Evolutionary conservation across 257 asterid species (phyloP), one percentile per base, ranked within the genome.

Genomic region (Asclepias syriaca): DNA sequence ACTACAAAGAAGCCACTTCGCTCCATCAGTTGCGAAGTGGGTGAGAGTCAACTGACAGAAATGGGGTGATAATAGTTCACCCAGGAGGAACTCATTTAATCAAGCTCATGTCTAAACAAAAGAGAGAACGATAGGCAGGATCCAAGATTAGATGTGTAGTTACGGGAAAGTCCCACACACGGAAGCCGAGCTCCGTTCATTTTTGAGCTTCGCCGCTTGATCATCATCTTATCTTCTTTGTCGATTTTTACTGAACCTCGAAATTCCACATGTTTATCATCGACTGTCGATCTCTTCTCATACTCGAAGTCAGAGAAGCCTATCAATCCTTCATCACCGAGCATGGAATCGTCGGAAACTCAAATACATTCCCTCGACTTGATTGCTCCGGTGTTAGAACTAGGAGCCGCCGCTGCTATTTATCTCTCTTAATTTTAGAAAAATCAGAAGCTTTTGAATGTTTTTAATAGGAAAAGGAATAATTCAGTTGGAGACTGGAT

Each of bases 401-500:
- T 91, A 65, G 86, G 87, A 71, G 87, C 99, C 55, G 96, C 93
- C 5, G 69, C 87, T 48, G 95, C 92, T 22, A 72, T 89, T 24
- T 75, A 84, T 66, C 69, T 88, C 29, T 82, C 89, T 43, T 79
- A 77, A 66, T 75, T 76, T 65, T 68, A 14, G 39, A 66, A 4
- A 27, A 69, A 67, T 69, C 82, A 48, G 59, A 57, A 22, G 6
- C n/a, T 72, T 22, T 4, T 45, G 21, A 9, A 1, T 68, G 74
- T 72, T 75, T 77, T 29, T 66, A 34, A 46, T 46, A 74, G 10
- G 83, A 77, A 24, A 13, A 64, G 71, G 71, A 51, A 66, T 29
- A 51, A 57, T 0, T 76, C 27, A 27, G 67, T 88, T 21, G 99
- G 93, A 37, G 98, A 92, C 73, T 95, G 99, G 97, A 83, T 92